Conservation (phyloP, 805 yeast genomes). For the Cyberlindnera misumaiensis region DNA sequence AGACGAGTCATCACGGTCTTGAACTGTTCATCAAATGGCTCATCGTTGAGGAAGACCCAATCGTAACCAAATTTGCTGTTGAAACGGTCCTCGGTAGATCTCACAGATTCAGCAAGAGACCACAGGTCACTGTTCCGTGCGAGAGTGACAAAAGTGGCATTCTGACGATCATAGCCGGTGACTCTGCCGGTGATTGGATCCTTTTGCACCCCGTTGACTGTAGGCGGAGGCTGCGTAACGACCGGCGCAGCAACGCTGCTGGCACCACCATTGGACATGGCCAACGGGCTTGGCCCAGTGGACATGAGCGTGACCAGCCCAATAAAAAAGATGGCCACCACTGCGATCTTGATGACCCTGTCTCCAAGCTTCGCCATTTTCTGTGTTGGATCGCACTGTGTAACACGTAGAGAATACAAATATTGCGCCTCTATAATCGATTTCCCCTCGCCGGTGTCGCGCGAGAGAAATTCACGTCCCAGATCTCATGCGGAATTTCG, state of each 20-base stretch:
- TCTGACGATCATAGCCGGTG: constrained; percentile 34
- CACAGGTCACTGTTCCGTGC: constrained; percentile 72
- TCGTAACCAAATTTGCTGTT: constrained; percentile 77
- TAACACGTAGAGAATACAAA: no score
- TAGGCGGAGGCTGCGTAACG: not conserved
- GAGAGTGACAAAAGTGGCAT: constrained; percentile 76
- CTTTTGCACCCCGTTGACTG: not conserved
- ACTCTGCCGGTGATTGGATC: constrained; percentile 1
- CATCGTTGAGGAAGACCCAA: constrained; percentile 93
- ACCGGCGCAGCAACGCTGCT: no score
- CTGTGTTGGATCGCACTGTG: no score
- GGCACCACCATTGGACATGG: no score
- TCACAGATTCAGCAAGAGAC: constrained; percentile 55
- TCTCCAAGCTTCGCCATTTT: constrained; percentile 18
- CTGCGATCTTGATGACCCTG: constrained; percentile 14
- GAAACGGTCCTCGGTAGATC: constrained; percentile 84
- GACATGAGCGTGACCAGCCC: constrained; percentile 16
- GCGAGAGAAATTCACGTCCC: no score
- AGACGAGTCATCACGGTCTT: constrained; percentile 47
- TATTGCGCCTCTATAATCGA: no score
- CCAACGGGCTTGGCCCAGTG: not conserved
- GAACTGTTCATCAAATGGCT: constrained; percentile 27
- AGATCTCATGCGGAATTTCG: no score
- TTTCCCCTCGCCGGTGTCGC: no score
- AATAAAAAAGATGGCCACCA: constrained; percentile 14